phyloP scores from a whole-genome alignment of 352 stramenopile species.

The Pythium apleroticum region DNA sequence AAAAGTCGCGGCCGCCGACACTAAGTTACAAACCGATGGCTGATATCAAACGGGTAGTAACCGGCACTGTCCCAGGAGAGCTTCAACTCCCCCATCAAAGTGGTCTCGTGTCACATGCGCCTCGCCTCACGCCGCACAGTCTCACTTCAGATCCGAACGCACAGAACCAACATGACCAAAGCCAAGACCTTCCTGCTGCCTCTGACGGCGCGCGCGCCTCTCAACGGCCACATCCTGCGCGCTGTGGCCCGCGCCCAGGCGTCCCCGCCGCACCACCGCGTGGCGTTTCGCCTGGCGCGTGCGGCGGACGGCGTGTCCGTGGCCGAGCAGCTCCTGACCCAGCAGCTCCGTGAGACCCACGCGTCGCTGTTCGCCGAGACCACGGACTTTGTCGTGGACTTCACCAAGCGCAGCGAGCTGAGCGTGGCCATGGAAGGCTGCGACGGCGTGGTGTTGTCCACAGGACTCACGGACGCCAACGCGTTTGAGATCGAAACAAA shows the following conservation, averaged over 20 bases:
- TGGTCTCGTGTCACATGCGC: background rate
- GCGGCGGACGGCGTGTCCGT: slow-evolving; percentile 6
- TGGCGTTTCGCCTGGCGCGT: slow-evolving; percentile 29
- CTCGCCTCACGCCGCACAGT: background rate
- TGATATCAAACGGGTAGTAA: background rate
- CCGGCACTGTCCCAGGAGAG: background rate
- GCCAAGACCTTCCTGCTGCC: slow-evolving; percentile 24
- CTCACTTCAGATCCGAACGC: background rate
- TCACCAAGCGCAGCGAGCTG: slow-evolving; percentile 41
- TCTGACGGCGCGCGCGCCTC: slow-evolving; percentile 15
- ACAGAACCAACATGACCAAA: background rate
- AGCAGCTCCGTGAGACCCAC: slow-evolving; percentile 27
- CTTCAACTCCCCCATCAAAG: background rate
- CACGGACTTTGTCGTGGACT: slow-evolving; percentile 39
- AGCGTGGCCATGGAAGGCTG: slow-evolving; percentile 42
- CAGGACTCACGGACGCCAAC: slow-evolving; percentile 16
- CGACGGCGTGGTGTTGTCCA: slow-evolving; percentile 46
- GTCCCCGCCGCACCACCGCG: background rate
- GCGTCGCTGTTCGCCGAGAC: slow-evolving; percentile 34
- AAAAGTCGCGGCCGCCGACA: background rate
- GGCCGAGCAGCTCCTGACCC: slow-evolving; percentile 9
- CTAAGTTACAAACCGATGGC: background rate
- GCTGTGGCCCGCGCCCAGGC: background rate
- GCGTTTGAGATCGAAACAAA: slow-evolving; percentile 29
- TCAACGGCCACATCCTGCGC: slow-evolving; percentile 15